These are phyloP conservation scores for Juglanconis juglandina DNA, from an alignment of 2,329 filamentous ascomycete genomes.

Conservation along the genomic window DNA sequence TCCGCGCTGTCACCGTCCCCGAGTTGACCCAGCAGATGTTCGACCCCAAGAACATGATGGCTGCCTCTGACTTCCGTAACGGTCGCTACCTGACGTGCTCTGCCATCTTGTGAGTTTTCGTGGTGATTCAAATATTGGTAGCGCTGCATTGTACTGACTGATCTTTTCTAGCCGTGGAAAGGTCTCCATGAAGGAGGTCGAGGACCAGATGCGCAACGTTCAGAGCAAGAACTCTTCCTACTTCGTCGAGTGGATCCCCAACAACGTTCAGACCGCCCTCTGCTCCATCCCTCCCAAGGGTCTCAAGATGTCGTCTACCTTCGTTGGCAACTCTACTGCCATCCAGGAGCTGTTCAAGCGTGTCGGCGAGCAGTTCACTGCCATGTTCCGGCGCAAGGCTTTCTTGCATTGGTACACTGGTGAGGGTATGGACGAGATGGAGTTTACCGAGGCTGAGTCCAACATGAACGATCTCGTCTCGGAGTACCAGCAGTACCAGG, in stretches of 20 bases:
- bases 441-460: conserved; percentile 99
- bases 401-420: conserved; percentile 99
- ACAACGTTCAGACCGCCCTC: conserved; percentile 99
- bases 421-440: conserved; percentile 99
- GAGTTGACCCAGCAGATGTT: conserved; percentile 99
- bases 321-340: conserved; percentile 98
- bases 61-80: conserved; percentile 99
- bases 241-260: conserved; percentile 99
- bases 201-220: conserved; percentile 99
- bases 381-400: conserved; percentile 99
- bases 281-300: conserved; percentile 98
- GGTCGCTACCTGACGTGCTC: conserved; percentile 99
- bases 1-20: conserved; percentile 95
- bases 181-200: conserved; percentile 99
- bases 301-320: conserved; percentile 98
- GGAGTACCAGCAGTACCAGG: conserved; percentile 99
- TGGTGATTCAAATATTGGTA: not conserved
- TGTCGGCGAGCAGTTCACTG: conserved; percentile 98
- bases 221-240: conserved; percentile 99
- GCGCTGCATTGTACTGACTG: conserved; percentile 22
- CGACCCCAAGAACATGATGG: conserved; percentile 99
- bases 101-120: conserved; percentile 77
- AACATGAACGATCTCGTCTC: conserved; percentile 99
- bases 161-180: conserved; percentile 73
- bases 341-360: conserved; percentile 99